A percentile compares a stretch with the other conserved stretches of the same genome.
These are phyloP conservation scores for Rhizophora mangle DNA, from an alignment of 345 rosid species.

Conservation along the genomic window DNA sequence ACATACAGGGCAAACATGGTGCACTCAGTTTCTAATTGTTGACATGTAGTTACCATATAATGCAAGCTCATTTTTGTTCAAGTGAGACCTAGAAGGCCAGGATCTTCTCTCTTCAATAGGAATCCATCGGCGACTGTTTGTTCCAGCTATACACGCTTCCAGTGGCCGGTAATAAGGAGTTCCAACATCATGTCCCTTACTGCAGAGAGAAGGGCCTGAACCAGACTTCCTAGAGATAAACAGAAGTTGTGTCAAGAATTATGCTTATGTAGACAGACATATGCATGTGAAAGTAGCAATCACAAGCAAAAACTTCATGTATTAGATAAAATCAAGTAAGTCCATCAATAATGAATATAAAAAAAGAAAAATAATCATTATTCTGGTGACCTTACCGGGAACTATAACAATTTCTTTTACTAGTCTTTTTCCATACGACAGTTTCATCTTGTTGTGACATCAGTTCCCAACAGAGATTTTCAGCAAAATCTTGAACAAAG, in stretches of 20 bases:
- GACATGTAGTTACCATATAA: conserved; percentile 50
- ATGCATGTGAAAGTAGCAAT: neutral
- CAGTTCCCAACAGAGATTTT: conserved; percentile 86
- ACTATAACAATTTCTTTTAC: conserved; percentile 63
- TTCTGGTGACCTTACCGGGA: conserved; percentile 54
- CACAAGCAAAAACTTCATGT: neutral
- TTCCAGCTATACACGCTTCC: conserved; percentile 82
- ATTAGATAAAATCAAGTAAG: neutral
- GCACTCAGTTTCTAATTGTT: neutral
- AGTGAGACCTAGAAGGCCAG: conserved; percentile 84
- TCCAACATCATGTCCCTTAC: conserved; percentile 77
- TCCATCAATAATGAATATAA: neutral
- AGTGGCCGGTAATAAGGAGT: conserved; percentile 88
- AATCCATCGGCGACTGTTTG: conserved; percentile 76
- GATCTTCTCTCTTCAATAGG: conserved; percentile 66
- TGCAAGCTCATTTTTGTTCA: conserved; percentile 73
- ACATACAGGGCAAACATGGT: neutral
- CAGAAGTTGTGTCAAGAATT: conserved; percentile 8
- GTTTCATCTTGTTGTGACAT: conserved; percentile 95
- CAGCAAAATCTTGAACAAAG: conserved; percentile 63
- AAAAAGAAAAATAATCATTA: neutral
- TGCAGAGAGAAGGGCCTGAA: conserved; percentile 68
- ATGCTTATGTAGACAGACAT: neutral
- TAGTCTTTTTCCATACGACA: conserved; percentile 90
- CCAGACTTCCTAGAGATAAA: conserved; percentile 63